Evolutionary conservation across 2,329 filamentous ascomycete species (phyloP), one percentile per base, ranked within the genome.

Genomic region (Nothophaeocryptopus gaeumannii): DNA sequence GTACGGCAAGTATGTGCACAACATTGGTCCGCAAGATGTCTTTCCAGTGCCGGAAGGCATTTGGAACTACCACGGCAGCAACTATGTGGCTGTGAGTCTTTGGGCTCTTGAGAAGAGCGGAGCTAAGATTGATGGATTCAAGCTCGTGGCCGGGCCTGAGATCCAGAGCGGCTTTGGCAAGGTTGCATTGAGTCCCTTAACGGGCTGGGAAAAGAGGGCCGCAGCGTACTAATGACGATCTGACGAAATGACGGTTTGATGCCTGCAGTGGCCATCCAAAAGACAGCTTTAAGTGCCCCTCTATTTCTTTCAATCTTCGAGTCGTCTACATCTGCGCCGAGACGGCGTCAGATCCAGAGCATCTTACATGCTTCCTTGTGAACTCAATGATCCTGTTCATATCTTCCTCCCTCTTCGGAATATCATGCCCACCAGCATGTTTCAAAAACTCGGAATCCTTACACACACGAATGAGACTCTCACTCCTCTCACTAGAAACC

Each of bases 31-130:
- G 1, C 86, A 92, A 70, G 81, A 77, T 0, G 74, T 67, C 2
- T 91, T 84, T 63, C 85, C 85, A 1, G 86, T 91, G 0, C 86
- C 87, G 0, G 80, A 89, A 69, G 85, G 86, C 15, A 79, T 91
- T 15, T 71, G 89, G 43, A 78, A 91, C 63, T 86, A 89, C 65
- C 73, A 75, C 4, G 86, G 86, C 0, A 77, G 74, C 30, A 92
- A 92, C 59, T 86, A 80, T 67, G 61, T 91, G 5, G 85, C 79
- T 0, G 60, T 92, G 4, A 81, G 78, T 16, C 63, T 92, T 12
- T 91, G 86, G 87, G 80, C 82, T 0, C 71, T 85, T 46, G 79
- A 84, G 35, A 67, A 69, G 1, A 68, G 66, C 2, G 83, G 81
- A 5, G 83, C 79, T 0, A 81, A 76, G 60, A 58, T 88, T 8